Base-by-base conservation (phyloP, 495 filamentous ascomycete genomes). In the Tuber microsphaerosporum region DNA sequence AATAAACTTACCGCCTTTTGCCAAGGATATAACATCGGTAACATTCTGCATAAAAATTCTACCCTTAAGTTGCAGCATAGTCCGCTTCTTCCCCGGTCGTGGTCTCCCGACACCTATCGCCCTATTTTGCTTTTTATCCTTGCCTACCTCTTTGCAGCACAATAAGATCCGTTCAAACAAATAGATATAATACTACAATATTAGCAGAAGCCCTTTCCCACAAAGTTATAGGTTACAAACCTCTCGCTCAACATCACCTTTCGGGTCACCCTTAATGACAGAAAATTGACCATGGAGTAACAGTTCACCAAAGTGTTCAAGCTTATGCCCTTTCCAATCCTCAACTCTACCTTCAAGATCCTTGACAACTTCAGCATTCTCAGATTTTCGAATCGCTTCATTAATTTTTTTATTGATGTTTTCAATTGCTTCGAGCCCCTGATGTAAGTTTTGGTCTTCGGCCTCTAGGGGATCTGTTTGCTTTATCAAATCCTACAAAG, bases 1-100 rank as follows among this genome's bases (percentile, higher is more conserved):
- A 70, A 71, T 3, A 16, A 71, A 77, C 84, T 80, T 90, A 97
- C 94, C 94, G 81, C 91, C 91, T 83, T 93, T 97, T 73, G 89
- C 88, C 45, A 94, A 85, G 26, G 91, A 92, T 7, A 97, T 86
- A 39, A 97, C 91, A 81, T 98, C 94, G 10, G 95, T 99, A 69
- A 99, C 94, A 82, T 99, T 99, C 74, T 94, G 94, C 94, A 99
- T 97, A 84, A 98, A 98, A 80, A 99, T 99, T 34, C 95, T 89
- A 39, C 95, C 95, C 85, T 98, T 99, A 45, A 99, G 87, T 83
- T 97, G 94, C 71, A 99, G 86, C 83, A 92, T 94, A 46, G 91
- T 88, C 81, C 92, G 92, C 72, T 89, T 88, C 82, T 92, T 94
- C 77, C 83, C 90, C 85, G 2, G 91, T 88, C 83, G 93, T 93